Evolutionary conservation across 768 basidiomycete species (phyloP).

Genomic region (Tricholoma flavovirens): DNA sequence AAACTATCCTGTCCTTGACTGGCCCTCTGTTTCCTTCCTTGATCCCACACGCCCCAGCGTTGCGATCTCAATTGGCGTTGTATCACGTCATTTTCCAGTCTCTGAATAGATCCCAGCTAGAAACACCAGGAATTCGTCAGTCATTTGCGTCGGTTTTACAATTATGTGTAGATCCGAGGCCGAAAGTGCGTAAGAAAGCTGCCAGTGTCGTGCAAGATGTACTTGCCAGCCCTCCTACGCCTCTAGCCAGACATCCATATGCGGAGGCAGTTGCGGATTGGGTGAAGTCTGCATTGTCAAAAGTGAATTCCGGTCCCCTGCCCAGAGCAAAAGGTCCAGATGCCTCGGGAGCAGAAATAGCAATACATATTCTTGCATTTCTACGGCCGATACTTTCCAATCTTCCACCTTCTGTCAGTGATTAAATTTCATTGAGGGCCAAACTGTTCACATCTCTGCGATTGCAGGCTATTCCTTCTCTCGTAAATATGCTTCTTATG

Average conservation of each 20-base stretch:
- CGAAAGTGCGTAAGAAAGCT: constrained; percentile 91
- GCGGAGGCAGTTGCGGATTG: constrained; percentile 76
- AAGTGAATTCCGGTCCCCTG: constrained; percentile 57
- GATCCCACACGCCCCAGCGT: constrained; percentile 60
- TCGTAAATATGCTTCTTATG: constrained; percentile 67
- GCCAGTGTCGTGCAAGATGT: constrained; percentile 80
- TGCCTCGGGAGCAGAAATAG: constrained; percentile 60
- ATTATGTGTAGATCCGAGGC: constrained; percentile 79
- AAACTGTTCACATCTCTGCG: constrained; percentile 1
- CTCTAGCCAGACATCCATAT: constrained; percentile 80
- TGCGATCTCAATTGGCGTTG: constrained; percentile 82
- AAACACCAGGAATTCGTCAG: constrained; percentile 63
- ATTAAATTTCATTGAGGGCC: constrained; percentile 5
- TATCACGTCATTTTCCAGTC: constrained; percentile 63
- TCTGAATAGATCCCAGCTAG: constrained; percentile 70
- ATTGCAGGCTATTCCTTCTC: constrained; percentile 61
- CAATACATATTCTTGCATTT: constrained; percentile 72
- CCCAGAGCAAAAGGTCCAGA: constrained; percentile 55
- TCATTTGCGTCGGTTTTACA: constrained; percentile 82
- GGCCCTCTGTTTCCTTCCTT: constrained; percentile 74
- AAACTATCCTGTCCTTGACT: constrained; percentile 65
- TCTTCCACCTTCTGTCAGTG: constrained; percentile 66
- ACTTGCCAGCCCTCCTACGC: constrained; percentile 70
- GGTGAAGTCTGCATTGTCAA: constrained; percentile 60
- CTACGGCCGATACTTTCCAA: constrained; percentile 54